Evolutionary conservation across 1,284 basidiomycete genomes (phyloP).

Genomic region (Trametes hirsuta): DNA sequence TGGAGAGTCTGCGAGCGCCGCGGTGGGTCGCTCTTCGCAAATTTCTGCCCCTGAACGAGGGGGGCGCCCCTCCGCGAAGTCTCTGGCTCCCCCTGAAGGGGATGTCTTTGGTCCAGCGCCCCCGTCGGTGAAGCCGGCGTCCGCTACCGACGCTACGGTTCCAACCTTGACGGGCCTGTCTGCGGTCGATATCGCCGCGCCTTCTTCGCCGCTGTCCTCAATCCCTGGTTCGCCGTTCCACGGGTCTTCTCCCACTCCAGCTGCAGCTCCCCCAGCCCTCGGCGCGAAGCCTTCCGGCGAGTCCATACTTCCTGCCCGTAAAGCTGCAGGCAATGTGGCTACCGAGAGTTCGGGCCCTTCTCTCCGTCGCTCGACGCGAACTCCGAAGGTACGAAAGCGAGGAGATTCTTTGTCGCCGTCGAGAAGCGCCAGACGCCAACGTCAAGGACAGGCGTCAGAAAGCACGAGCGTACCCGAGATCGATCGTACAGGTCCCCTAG

Average conservation of each 20-base stretch:
- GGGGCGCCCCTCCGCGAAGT: conserved; percentile 25
- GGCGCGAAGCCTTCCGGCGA: no score
- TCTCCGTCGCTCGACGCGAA: conserved; percentile 22
- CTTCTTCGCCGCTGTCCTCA: conserved; percentile 14
- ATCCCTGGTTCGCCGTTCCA: not conserved
- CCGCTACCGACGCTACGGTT: not conserved
- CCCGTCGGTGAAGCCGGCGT: not conserved
- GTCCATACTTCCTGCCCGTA: no score
- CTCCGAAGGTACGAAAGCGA: conserved; percentile 12
- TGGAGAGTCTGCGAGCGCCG: conserved; percentile 1
- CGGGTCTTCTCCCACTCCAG: not conserved
- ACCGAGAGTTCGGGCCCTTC: not conserved
- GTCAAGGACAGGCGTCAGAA: not conserved
- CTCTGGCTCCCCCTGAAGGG: not conserved
- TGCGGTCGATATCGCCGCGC: not conserved
- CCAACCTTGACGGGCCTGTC: not conserved
- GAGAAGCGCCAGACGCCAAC: not conserved
- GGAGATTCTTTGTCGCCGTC: conserved; percentile 10
- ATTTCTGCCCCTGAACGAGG: conserved; percentile 28
- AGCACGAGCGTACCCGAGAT: not conserved
- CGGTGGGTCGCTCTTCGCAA: conserved; percentile 9
- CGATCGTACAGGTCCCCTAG: not conserved
- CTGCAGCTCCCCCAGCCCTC: not conserved
- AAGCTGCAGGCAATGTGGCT: not conserved
- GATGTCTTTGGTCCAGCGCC: conserved; percentile 3